Evolutionary conservation across 2,329 filamentous ascomycete genomes (phyloP).

Genomic region (Clarireedia sp.): DNA sequence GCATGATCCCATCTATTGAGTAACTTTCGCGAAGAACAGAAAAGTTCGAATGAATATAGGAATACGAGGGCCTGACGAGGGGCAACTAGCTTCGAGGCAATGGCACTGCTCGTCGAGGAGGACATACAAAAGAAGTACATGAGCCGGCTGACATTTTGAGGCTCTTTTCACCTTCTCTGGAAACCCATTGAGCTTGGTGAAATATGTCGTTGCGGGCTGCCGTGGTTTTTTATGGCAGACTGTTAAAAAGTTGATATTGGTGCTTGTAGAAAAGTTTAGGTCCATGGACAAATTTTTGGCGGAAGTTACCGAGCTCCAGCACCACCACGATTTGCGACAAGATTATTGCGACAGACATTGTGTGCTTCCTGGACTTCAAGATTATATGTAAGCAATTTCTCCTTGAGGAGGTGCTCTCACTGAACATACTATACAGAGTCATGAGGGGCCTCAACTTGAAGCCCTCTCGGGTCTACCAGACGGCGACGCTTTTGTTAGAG

Average conservation of each 20-base stretch:
- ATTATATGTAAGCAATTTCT: background rate
- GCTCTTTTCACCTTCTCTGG: slow-evolving; percentile 18
- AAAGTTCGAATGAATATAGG: slow-evolving; percentile 23
- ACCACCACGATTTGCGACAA: slow-evolving; percentile 5
- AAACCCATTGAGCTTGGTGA: slow-evolving; percentile 17
- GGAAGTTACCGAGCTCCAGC: slow-evolving; percentile 6
- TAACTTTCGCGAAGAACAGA: slow-evolving; percentile 8
- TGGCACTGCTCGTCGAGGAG: slow-evolving; percentile 39
- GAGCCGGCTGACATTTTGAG: slow-evolving; percentile 54
- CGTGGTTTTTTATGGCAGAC: background rate
- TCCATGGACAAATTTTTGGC: slow-evolving; percentile 7
- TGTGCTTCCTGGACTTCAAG: background rate
- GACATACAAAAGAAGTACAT: slow-evolving; percentile 54
- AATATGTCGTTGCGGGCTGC: background rate
- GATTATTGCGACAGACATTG: background rate
- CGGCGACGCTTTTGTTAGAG: slow-evolving; percentile 37
- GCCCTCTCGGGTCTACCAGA: slow-evolving; percentile 41
- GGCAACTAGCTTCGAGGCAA: slow-evolving; percentile 38
- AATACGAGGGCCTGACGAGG: slow-evolving; percentile 29
- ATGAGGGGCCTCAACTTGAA: slow-evolving; percentile 29
- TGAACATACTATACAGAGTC: too few relatives aligned
- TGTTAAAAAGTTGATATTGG: slow-evolving; percentile 5
- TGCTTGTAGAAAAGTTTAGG: background rate
- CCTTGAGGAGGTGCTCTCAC: too few relatives aligned
- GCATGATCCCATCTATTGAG: background rate